Conservation (phyloP, 768 basidiomycete genomes). For the Sistotremastrum suecicum region DNA sequence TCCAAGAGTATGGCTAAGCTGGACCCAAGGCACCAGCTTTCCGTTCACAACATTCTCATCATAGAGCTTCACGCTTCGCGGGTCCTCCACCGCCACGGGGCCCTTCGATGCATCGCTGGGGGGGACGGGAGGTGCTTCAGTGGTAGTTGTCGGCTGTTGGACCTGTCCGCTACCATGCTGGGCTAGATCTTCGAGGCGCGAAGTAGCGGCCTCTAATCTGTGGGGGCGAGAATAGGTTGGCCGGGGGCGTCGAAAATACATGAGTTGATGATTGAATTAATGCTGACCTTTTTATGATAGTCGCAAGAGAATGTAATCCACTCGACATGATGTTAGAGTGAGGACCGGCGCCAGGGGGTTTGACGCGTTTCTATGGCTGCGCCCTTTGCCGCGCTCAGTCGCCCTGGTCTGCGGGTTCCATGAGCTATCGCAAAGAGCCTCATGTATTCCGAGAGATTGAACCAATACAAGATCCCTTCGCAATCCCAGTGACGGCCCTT, state of each 20-base stretch:
- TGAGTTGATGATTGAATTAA: neutral
- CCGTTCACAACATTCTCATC: conserved; percentile 60
- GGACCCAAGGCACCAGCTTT: conserved; percentile 59
- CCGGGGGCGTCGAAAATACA: conserved; percentile 5
- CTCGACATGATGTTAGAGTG: conserved; percentile 20
- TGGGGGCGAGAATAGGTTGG: neutral
- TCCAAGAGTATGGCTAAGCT: conserved; percentile 58
- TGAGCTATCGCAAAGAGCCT: neutral
- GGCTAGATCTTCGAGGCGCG: conserved; percentile 84
- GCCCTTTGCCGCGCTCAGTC: no score
- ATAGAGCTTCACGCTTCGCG: conserved; percentile 56
- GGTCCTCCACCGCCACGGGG: conserved; percentile 23
- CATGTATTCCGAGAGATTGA: conserved; percentile 17
- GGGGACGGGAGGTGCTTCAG: conserved; percentile 24
- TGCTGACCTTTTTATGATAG: conserved; percentile 67
- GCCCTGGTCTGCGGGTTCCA: no score
- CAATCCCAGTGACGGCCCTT: conserved; percentile 49
- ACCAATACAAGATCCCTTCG: no score
- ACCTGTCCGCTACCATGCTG: conserved; percentile 23
- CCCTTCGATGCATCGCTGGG: conserved; percentile 22
- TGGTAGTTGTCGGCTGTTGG: conserved; percentile 11
- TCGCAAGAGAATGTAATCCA: conserved; percentile 62
- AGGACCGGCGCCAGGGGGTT: neutral
- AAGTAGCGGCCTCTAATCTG: conserved; percentile 87
- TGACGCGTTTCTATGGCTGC: neutral